phyloP scores from a whole-genome alignment of 2,329 filamentous ascomycete species.

The Apiospora malaysiana region DNA sequence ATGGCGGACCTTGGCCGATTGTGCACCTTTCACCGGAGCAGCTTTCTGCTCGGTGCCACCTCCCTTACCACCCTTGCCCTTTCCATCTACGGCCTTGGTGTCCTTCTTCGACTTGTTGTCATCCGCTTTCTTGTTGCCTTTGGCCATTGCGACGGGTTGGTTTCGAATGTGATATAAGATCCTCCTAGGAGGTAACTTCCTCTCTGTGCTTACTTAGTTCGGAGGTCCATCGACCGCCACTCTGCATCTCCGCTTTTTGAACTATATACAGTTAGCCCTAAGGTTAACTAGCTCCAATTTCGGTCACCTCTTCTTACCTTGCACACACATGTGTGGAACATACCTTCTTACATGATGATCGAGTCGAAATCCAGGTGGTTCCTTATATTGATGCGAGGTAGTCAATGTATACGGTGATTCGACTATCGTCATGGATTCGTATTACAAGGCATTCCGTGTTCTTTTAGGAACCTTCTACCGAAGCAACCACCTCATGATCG shows the following conservation, averaged over 20 bases:
- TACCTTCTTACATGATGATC: too few species aligned
- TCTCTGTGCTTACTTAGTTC: not conserved
- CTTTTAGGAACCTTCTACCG: too few species aligned
- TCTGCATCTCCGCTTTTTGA: not conserved
- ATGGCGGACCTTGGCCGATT: conserved; percentile 76
- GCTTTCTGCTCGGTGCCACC: conserved; percentile 35
- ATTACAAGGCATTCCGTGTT: too few species aligned
- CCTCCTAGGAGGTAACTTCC: too few species aligned
- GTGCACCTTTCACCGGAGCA: conserved; percentile 61
- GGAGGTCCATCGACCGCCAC: not conserved
- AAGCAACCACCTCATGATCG: too few species aligned
- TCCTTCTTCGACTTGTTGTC: conserved; percentile 34
- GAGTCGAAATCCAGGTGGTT: too few species aligned
- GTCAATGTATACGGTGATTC: too few species aligned
- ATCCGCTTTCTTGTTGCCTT: conserved; percentile 29
- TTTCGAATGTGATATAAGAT: not conserved
- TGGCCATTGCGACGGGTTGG: conserved; percentile 26
- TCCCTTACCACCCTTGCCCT: conserved; percentile 42
- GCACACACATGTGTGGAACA: not conserved
- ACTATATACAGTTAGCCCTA: conserved; percentile 36
- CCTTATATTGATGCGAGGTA: too few species aligned
- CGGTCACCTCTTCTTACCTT: too few species aligned
- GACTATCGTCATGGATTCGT: too few species aligned
- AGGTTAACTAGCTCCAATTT: conserved; percentile 28
- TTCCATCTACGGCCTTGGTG: conserved; percentile 39